These are phyloP conservation scores for Dactylellina sp. DNA, from an alignment of 2,329 filamentous ascomycete genomes.

Conservation along the genomic window DNA sequence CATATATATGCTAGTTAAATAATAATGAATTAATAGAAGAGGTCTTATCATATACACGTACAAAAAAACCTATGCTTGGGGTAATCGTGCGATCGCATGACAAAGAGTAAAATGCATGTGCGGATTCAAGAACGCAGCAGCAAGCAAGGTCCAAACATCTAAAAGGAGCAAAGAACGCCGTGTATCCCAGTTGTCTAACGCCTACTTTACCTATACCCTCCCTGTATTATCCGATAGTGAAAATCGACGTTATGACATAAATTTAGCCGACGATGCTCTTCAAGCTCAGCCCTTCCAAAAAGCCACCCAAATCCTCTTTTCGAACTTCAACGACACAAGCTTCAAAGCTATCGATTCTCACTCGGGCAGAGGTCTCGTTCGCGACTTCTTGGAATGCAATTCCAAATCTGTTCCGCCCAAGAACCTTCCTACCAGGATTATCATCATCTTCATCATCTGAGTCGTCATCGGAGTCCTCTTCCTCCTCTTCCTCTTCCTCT, in stretches of 20 bases:
- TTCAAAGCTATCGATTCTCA: constrained; percentile 95
- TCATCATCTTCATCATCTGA: constrained; percentile 67
- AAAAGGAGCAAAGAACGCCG: constrained; percentile 21
- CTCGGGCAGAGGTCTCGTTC: constrained; percentile 86
- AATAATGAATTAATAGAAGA: not conserved
- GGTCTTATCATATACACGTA: not conserved
- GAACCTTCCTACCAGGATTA: constrained; percentile 73
- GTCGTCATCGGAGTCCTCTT: constrained; percentile 66
- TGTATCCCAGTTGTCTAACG: constrained; percentile 19
- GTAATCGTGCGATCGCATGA: not conserved
- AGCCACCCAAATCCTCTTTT: constrained; percentile 91
- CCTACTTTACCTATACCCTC: constrained; percentile 1
- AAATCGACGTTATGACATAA: not conserved
- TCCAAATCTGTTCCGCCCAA: constrained; percentile 88
- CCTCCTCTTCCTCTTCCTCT: constrained; percentile 64
- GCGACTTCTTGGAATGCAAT: constrained; percentile 96
- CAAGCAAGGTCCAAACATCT: not conserved
- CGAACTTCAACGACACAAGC: constrained; percentile 97
- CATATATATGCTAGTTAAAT: too few relatives aligned
- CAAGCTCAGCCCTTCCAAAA: constrained; percentile 90
- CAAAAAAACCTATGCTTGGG: not conserved
- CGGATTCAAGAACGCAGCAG: not conserved
- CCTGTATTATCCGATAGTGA: constrained; percentile 1
- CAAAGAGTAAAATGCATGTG: not conserved
- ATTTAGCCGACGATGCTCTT: constrained; percentile 77